Conservation (phyloP, 163 green algal genomes). For the Coccomyxa subellipsoidea region DNA sequence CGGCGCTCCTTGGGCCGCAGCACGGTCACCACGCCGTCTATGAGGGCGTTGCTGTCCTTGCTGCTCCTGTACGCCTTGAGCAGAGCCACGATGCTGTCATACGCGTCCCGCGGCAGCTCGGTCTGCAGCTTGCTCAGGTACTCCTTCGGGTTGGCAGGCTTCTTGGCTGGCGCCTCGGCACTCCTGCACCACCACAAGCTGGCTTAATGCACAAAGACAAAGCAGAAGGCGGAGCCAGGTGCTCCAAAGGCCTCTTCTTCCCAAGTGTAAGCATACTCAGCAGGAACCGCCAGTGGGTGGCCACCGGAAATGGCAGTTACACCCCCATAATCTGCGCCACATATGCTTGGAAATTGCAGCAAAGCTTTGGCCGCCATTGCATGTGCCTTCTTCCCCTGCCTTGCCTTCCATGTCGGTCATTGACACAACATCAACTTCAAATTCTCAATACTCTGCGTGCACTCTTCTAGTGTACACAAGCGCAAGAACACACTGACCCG, state of each 20-base stretch:
- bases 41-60: constrained; percentile 18
- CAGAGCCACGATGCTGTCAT: constrained; percentile 7
- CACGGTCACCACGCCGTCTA: constrained; percentile 20
- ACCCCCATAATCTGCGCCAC: constrained; percentile 16
- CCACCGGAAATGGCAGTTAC: neutral
- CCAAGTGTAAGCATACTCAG: constrained; percentile 12
- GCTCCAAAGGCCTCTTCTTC: neutral
- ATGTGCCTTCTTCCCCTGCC: too few relatives aligned
- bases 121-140: constrained; percentile 27
- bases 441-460: too few relatives aligned
- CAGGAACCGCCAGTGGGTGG: too few relatives aligned
- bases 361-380: too few relatives aligned
- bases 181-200: neutral
- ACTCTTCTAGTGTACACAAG: too few relatives aligned
- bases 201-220: neutral
- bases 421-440: too few relatives aligned
- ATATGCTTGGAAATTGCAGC: too few relatives aligned
- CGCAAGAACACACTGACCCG: too few relatives aligned
- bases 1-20: constrained; percentile 14
- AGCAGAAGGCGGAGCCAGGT: neutral
- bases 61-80: neutral
- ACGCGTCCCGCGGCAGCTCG: constrained; percentile 20
- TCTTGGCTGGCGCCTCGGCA: neutral
- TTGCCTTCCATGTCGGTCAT: too few relatives aligned
- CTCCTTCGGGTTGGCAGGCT: constrained; percentile 17